A percentile compares a stretch with the other conserved stretches of the same genome.
phyloP scores from a whole-genome alignment of 257 asterid species.

The Solanum chmielewskii region DNA sequence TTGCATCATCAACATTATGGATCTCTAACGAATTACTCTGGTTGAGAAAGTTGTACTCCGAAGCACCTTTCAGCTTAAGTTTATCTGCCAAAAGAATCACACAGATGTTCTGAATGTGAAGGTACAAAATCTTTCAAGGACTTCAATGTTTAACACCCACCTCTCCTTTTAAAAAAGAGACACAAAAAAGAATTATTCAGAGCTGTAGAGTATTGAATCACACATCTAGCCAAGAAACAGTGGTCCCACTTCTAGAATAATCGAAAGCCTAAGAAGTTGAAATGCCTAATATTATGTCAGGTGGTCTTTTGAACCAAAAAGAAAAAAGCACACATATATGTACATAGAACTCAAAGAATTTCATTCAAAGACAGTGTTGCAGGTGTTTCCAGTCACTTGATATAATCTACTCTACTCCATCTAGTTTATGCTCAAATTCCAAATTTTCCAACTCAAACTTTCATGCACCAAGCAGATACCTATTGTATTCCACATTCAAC shows the following conservation, averaged over 20 bases:
- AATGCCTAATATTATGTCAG: neutral
- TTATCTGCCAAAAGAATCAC: slow-evolving; percentile 33
- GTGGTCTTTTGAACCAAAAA: neutral
- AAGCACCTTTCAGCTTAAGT: slow-evolving; percentile 53
- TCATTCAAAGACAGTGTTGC: neutral
- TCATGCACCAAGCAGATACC: neutral
- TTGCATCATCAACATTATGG: slow-evolving; percentile 55
- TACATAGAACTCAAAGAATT: neutral
- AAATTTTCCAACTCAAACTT: neutral
- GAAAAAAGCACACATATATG: neutral
- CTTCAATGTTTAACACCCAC: neutral
- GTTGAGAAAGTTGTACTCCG: slow-evolving; percentile 60
- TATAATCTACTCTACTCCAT: neutral
- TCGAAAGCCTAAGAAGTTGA: neutral
- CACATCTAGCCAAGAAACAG: neutral
- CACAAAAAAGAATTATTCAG: neutral
- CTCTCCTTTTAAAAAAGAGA: neutral
- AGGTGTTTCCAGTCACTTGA: neutral
- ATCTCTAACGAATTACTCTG: slow-evolving; percentile 64
- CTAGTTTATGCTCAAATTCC: neutral
- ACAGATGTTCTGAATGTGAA: neutral
- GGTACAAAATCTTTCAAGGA: neutral
- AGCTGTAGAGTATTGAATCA: neutral
- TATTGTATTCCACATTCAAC: neutral
- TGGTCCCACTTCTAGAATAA: neutral